Evolutionary conservation across 352 stramenopile genomes (phyloP), one percentile per base, ranked within the genome.

Genomic region (Pythium utonaiense): DNA sequence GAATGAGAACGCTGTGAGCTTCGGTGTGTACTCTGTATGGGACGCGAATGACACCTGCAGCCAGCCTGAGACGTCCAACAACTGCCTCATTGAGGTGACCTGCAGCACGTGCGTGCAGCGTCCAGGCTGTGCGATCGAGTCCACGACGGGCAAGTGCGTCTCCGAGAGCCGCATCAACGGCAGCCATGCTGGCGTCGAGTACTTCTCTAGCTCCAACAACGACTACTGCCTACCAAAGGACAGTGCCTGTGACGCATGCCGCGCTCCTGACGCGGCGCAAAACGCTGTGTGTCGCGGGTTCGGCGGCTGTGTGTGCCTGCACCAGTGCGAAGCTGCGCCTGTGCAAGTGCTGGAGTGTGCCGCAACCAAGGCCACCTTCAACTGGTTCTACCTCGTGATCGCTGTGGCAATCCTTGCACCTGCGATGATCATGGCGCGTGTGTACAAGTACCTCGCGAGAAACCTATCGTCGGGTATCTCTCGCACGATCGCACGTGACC

Each of bases 131-230:
- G 63, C 73, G n/a, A 49, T 80, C n/a, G 69, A 80, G 33, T 67
- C 70, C 16, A 67, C 59, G 24, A 80, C 69, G 1, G 73, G 70
- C 40, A 70, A 67, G 12, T 80, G 73, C 64, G 62, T 80, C 6
- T 72, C 67, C 4, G 50, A 36, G 21, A 61, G 36, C 4, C 52
- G 58, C 5, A 57, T 60, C 40, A 54, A 60, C 27, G 44, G 44
- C 21, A 31, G 42, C 6, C 48, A 52, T 5, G 21, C 60, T 2
- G 53, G 52, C 17, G 53, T 64, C 17, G 53, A 62, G 19, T 77
- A 76, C 50, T 76, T 75, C 25, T 12, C 47, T 16, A 56, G 27
- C 9, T 55, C 60, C 2, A 42, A 56, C 3, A 54, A 41, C 6
- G 55, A 51, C 25, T 76, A 80, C 50, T 80, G 73, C 51, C 59